Base-by-base conservation (phyloP, 805 yeast genomes). In the Scheffersomyces stipitis region DNA sequence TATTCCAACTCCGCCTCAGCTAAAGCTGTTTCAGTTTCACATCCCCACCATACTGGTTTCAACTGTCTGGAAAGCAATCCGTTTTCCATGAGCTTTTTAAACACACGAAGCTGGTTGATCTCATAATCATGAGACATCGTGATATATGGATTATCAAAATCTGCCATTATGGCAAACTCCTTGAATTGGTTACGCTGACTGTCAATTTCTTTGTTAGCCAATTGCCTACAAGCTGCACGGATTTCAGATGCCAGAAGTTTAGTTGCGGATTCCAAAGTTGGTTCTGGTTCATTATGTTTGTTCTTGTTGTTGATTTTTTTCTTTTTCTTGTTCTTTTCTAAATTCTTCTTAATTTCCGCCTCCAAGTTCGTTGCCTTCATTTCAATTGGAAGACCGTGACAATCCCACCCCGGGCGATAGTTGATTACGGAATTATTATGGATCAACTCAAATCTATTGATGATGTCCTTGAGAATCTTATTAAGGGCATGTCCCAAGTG, bases 31-130 rank as follows among this genome's bases (percentile, higher is more conserved):
- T 79, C 76, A 2, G 96, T 86, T 53, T 90, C 96, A 44, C 91
- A 83, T 1, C 97, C 95, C 97, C 98, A 93, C 72, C 83, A 93
- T 1, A 95, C 98, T 0, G 99, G 99, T 55, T 89, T 89, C 50
- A 83, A 78, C 54, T 90, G 95, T 50, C 98, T 74, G 34, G 80
- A 81, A 27, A 93, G 78, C 31, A 91, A 64, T 0, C 85, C 84
- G 32, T 73, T 75, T 26, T 73, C 71, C 46, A 86, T 69, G 65
- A 93, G 68, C 40, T 71, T 64, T 37, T 76, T 71, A 58, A 93
- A 91, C 0, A 89, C 74, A 18, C 70, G 60, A 44, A 93, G 66
- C 57, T 93, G 98, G 28, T 81, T 69, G 2, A 80, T 64, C 46
- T 91, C 97, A 58, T 81, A 93, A 3, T 69, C 66, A 40, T 76